Percentiles rank a stretch among this genome's conserved stretches.
Evolutionary conservation across 331 rosid genomes (phyloP).

Genomic region (Spiraea crenata): DNA sequence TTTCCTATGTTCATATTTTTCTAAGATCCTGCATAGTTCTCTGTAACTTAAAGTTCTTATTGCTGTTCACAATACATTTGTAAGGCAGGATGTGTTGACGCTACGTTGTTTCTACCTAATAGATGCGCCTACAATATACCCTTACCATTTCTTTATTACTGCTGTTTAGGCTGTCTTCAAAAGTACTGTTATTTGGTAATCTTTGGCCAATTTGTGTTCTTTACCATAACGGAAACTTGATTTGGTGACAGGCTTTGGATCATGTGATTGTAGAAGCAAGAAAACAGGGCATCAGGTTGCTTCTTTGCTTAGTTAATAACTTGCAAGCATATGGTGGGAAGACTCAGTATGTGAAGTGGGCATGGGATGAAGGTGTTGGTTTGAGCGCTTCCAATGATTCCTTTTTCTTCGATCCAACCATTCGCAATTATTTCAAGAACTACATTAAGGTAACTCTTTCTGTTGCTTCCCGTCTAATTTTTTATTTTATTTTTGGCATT

Average conservation of each 20-base stretch:
- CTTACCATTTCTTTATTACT: neutral
- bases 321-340: conserved; percentile 95
- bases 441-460: conserved; percentile 66
- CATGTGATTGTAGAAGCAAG: conserved; percentile 87
- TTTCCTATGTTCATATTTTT: neutral
- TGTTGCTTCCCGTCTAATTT: neutral
- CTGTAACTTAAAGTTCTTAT: neutral
- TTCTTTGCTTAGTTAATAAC: conserved; percentile 86
- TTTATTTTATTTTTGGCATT: neutral
- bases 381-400: conserved; percentile 93
- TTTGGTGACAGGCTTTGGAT: conserved; percentile 80
- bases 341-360: conserved; percentile 97
- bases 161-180: neutral
- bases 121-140: neutral
- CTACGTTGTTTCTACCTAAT: neutral
- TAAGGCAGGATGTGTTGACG: neutral
- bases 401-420: conserved; percentile 95
- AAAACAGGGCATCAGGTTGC: conserved; percentile 74
- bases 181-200: neutral
- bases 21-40: neutral
- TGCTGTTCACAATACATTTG: neutral
- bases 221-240: conserved; percentile 16
- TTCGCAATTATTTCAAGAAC: conserved; percentile 75
- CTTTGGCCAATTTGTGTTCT: conserved; percentile 11
- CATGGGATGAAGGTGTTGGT: conserved; percentile 95